phyloP scores from a whole-genome alignment of 768 basidiomycete genomes.

The Botryobasidium botryosum region DNA sequence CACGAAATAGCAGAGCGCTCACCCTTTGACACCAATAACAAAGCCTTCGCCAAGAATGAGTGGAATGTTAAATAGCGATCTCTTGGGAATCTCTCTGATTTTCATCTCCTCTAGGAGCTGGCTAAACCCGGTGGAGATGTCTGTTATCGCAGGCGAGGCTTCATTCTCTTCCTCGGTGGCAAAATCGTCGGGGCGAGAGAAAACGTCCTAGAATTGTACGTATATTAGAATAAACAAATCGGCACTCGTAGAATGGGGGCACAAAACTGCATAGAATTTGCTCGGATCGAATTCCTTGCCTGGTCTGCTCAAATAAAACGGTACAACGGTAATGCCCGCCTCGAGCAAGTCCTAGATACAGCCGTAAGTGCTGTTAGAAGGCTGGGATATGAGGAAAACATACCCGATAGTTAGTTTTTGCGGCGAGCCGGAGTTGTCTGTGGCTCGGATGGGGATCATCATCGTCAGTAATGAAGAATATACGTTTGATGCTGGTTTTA shows the following conservation, averaged over 20 bases:
- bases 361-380: too few relatives aligned
- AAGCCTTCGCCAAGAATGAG: constrained; percentile 61
- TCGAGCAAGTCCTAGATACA: constrained; percentile 68
- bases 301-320: constrained; percentile 69
- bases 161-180: constrained; percentile 25
- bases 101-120: constrained; percentile 36
- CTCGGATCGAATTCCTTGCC: constrained; percentile 50
- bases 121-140: constrained; percentile 38
- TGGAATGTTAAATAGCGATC: constrained; percentile 65
- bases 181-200: constrained; percentile 32
- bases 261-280: constrained; percentile 59
- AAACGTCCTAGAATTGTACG: constrained; percentile 32
- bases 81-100: constrained; percentile 67
- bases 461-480: constrained; percentile 86
- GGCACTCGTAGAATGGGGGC: neutral
- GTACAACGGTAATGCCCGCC: constrained; percentile 62
- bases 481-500: constrained; percentile 78
- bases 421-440: constrained; percentile 11
- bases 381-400: too few relatives aligned
- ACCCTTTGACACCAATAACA: constrained; percentile 72
- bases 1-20: constrained; percentile 15
- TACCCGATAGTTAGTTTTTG: constrained; percentile 28
- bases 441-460: constrained; percentile 47
- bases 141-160: constrained; percentile 52
- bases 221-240: too few relatives aligned